Evolutionary conservation across 768 basidiomycete genomes (phyloP), one percentile per base, ranked within the genome.

Genomic region (Psilocybe azurescens): DNA sequence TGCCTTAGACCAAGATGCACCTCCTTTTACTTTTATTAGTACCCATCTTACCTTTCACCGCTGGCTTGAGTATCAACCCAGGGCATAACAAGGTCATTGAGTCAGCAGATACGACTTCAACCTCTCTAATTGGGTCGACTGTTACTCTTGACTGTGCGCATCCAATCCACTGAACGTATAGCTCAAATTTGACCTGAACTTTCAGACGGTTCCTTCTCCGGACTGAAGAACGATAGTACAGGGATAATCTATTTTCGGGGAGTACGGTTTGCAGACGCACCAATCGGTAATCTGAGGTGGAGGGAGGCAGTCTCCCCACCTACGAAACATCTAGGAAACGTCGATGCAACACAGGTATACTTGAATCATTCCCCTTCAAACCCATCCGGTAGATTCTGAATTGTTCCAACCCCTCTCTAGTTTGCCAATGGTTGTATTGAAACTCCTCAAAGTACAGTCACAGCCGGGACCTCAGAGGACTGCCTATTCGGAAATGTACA

Each of bases 241-340:
- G 72, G 74, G 1, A 73, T 79, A 16, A 75, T 71, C 10, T 77
- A 70, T n/a, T 81, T 77, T 65, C 69, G 65, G 7, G 81, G 81
- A 2, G 67, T 82, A 41, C 80, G 77, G 20, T 81, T 75, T 61
- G 80, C 80, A 24, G 80, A 82, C 61, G 69, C 81, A 11, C 80
- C 82, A 3, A 53, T 77, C 32, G 81, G 79, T 0, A 67, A 78
- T 16, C 72, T 79, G 44, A 75, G 79, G 36, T 82, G 78, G 78
- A 69, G 73, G 49, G 74, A 78, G 4, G 77, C 80, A 16, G 74
- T 80, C 9, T 72, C 69, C 3, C 79, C 79, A 33, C 79, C 79
- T 3, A 74, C 70, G 16, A 71, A 33, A n/a, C 67, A 77, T 14
- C 67, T 80, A 1, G 79, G 79, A 24, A 63, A 61, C 24, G 77